These are phyloP conservation scores for Yarrowia bubula DNA, from an alignment of 805 yeast species.

Conservation along the genomic window DNA sequence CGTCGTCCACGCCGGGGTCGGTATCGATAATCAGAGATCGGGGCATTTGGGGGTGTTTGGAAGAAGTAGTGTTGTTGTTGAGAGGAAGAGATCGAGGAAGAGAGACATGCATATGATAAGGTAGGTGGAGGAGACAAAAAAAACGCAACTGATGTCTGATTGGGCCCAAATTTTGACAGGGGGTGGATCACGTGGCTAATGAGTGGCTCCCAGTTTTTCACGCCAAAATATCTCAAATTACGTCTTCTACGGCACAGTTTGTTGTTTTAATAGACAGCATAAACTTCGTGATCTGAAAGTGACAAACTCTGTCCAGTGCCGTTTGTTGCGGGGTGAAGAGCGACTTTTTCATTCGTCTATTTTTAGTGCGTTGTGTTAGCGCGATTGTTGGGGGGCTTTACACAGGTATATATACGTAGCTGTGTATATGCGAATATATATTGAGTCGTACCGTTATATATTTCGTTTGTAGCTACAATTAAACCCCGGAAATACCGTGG, in stretches of 20 bases:
- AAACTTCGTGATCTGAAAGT: not conserved
- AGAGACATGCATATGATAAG: not conserved
- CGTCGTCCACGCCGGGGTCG: conserved; percentile 47
- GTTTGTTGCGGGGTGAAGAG: not conserved
- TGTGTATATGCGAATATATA: no score
- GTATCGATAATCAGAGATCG: conserved; percentile 41
- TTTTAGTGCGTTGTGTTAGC: no score
- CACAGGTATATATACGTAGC: no score
- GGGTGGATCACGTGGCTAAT: not conserved
- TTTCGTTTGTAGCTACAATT: no score
- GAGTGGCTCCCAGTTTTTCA: no score
- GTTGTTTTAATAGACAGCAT: not conserved
- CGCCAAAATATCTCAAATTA: no score
- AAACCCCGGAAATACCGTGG: not conserved
- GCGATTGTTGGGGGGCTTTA: no score
- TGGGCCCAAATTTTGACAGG: no score
- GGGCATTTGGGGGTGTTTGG: not conserved
- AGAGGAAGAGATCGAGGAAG: not conserved
- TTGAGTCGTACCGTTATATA: no score
- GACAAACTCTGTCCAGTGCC: not conserved
- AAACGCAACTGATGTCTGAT: not conserved
- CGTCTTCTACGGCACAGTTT: no score
- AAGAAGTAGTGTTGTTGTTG: not conserved
- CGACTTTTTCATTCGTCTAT: no score
- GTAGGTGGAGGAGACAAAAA: not conserved